These are phyloP conservation scores for Termitomyces sp. DNA, from an alignment of 768 basidiomycete genomes.

Conservation along the genomic window DNA sequence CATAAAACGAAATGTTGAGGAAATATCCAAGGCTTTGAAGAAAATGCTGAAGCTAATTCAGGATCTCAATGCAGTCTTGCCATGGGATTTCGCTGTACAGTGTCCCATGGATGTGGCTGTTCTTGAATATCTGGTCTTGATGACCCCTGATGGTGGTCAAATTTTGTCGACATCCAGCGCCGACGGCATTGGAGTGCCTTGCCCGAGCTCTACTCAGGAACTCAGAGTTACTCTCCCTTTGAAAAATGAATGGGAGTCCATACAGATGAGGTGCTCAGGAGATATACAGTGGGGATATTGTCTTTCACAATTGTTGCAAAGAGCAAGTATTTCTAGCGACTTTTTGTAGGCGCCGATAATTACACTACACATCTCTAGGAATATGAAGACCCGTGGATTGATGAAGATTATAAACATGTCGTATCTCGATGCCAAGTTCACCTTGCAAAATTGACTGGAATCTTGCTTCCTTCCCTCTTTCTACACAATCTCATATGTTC, in stretches of 20 bases:
- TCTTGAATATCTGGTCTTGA: conserved; percentile 3
- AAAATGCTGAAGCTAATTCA: conserved; percentile 5
- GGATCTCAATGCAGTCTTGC: conserved; percentile 11
- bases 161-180: conserved; percentile 6
- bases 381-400: background rate
- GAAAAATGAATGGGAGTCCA: conserved; percentile 1
- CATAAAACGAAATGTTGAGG: background rate
- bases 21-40: conserved; percentile 1
- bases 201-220: conserved; percentile 3
- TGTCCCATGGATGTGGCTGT: background rate
- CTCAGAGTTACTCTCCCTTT: background rate
- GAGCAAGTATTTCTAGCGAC: background rate
- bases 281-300: conserved; percentile 9
- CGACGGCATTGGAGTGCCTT: background rate
- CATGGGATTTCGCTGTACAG: conserved; percentile 1
- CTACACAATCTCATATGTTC: conserved; percentile 10
- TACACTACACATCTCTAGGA: background rate
- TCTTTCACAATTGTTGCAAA: conserved; percentile 8
- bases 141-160: background rate
- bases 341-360: background rate
- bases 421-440: conserved; percentile 15
- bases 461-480: conserved; percentile 21
- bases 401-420: background rate
- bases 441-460: conserved; percentile 10
- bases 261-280: background rate